Conservation (phyloP, 192 early-diverging fungal species). For the Borealophlyctis nickersoniae region DNA sequence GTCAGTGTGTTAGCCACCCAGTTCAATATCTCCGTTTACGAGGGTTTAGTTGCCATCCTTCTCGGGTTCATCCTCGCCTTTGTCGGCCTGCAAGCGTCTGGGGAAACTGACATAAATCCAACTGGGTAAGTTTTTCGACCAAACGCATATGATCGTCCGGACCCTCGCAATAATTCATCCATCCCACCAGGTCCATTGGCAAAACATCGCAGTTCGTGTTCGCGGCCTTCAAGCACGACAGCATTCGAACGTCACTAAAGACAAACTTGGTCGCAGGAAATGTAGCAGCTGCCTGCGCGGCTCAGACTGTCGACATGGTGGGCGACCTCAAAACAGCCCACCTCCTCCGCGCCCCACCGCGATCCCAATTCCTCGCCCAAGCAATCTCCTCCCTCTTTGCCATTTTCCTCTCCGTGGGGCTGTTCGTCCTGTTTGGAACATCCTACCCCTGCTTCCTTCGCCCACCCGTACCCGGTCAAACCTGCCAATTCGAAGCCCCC, state of each 20-base stretch:
- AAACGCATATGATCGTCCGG: no score
- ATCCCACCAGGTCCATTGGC: no score
- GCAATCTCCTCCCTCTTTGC: conserved; percentile 73
- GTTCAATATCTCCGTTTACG: conserved; percentile 65
- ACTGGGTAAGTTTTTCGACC: no score
- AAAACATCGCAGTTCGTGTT: conserved; percentile 83
- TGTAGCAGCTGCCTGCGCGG: conserved; percentile 70
- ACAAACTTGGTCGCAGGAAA: conserved; percentile 76
- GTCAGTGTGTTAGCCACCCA: background rate
- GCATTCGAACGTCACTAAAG: conserved; percentile 41
- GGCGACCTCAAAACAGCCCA: conserved; percentile 84
- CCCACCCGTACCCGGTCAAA: conserved; percentile 8
- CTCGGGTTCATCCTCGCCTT: conserved; percentile 73
- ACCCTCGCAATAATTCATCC: no score
- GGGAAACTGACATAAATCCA: conserved; percentile 83
- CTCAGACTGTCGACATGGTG: conserved; percentile 70
- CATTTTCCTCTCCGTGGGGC: conserved; percentile 48
- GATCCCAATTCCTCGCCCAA: conserved; percentile 80
- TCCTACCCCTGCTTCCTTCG: conserved; percentile 61
- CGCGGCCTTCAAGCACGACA: conserved; percentile 55
- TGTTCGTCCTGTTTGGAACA: conserved; percentile 60
- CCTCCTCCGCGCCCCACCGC: conserved; percentile 71
- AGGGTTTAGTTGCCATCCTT: conserved; percentile 64
- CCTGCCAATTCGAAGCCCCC: conserved; percentile 43
- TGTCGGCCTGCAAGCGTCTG: conserved; percentile 74